These are phyloP conservation scores for Podila minutissima DNA, from an alignment of 192 early-diverging fungal species.

Conservation along the genomic window DNA sequence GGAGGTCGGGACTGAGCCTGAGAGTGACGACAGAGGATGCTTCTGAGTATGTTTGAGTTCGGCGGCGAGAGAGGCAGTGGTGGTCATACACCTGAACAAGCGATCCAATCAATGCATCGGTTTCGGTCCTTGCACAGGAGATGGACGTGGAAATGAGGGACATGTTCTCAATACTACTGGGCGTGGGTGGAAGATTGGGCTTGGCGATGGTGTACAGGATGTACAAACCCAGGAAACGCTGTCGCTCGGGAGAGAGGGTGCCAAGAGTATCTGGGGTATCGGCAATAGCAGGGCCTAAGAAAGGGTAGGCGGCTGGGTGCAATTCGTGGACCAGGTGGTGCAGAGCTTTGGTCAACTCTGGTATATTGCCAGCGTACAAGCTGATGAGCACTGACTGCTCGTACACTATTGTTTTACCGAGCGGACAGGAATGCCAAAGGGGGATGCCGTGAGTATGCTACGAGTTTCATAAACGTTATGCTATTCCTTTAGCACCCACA, in stretches of 20 bases:
- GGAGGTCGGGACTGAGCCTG: constrained; percentile 5
- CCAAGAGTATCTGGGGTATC: neutral
- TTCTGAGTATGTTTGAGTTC: neutral
- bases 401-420: constrained; percentile 16
- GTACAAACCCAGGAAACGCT: constrained; percentile 30
- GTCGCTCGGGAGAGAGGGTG: constrained; percentile 11
- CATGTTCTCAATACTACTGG: neutral
- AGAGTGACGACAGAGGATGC: neutral
- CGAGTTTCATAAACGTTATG: too few relatives aligned
- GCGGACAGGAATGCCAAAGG: neutral
- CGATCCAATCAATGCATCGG: constrained; percentile 17
- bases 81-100: constrained; percentile 18
- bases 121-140: constrained; percentile 21
- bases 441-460: too few relatives aligned
- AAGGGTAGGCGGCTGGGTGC: constrained; percentile 17
- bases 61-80: neutral
- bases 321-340: constrained; percentile 32
- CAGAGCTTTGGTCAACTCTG: constrained; percentile 44
- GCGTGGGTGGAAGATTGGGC: neutral
- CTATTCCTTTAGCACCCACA: too few relatives aligned
- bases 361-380: constrained; percentile 41
- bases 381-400: constrained; percentile 35
- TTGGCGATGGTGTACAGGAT: constrained; percentile 27
- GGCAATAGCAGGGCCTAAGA: neutral
- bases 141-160: constrained; percentile 1